Evolutionary conservation across 1,284 basidiomycete species (phyloP).

Genomic region (Marasmius oreades): DNA sequence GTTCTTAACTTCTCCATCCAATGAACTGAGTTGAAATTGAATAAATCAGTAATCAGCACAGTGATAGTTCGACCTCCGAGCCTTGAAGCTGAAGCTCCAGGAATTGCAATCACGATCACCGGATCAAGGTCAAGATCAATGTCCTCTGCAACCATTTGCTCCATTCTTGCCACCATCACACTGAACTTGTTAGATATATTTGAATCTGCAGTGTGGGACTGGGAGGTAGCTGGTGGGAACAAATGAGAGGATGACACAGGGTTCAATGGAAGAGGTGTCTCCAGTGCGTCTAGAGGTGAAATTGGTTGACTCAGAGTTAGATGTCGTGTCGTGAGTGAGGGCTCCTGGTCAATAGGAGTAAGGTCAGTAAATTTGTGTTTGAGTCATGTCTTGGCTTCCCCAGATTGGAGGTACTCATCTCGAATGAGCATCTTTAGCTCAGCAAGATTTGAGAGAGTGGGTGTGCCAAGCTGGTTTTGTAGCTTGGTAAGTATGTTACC

Average conservation of each 20-base stretch:
- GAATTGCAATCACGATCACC: neutral
- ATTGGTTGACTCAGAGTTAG: neutral
- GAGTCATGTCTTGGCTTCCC: neutral
- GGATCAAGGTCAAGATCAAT: neutral
- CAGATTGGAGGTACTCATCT: conserved; percentile 20
- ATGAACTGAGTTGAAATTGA: neutral
- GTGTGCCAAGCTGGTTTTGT: conserved; percentile 21
- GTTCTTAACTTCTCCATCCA: no score
- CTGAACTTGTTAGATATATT: neutral
- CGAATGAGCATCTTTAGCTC: conserved; percentile 29
- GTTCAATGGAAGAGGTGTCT: no score
- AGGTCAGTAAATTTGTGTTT: neutral
- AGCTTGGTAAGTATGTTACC: conserved; percentile 28
- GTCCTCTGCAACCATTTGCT: neutral
- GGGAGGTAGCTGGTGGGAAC: neutral
- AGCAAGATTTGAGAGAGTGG: conserved; percentile 19
- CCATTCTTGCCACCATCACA: neutral
- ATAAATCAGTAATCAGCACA: neutral
- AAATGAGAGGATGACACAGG: neutral
- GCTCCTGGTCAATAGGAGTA: neutral
- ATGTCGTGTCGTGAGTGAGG: neutral
- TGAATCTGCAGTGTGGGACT: conserved; percentile 10
- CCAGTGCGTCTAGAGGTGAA: neutral
- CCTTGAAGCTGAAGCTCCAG: no score
- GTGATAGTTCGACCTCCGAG: neutral